Conservation (phyloP, 768 basidiomycete species). For the Vishniacozyma victoriae region DNA sequence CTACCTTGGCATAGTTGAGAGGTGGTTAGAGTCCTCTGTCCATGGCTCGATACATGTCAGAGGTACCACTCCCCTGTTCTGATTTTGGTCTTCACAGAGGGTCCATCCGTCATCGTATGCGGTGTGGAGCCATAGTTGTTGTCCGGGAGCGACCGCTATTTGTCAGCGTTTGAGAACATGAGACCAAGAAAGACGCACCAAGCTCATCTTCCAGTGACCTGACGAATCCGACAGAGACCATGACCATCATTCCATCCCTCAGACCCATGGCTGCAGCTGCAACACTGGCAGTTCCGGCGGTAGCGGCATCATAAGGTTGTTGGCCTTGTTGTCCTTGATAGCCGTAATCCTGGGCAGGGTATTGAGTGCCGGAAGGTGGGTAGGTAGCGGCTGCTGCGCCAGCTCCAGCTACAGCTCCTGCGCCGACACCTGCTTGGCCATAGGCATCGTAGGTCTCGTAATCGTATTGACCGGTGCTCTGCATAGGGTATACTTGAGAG, state of each 20-base stretch:
- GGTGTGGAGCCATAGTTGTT: constrained; percentile 42
- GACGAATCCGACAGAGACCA: constrained; percentile 42
- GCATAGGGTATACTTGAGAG: constrained; percentile 34
- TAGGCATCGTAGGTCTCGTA: constrained; percentile 1
- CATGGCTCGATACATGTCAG: constrained; percentile 39
- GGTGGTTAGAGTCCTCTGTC: constrained; percentile 3
- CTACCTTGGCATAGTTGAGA: too few relatives aligned
- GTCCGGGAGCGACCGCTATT: constrained; percentile 36
- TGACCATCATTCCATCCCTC: constrained; percentile 36
- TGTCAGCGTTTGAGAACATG: not conserved
- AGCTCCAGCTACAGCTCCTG: constrained; percentile 1
- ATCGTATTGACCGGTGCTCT: constrained; percentile 7
- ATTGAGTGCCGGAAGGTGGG: not conserved
- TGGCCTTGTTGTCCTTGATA: not conserved
- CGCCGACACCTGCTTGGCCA: not conserved
- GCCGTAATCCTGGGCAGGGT: not conserved
- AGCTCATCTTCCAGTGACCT: constrained; percentile 44
- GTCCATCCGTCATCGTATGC: constrained; percentile 47
- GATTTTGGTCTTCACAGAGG: constrained; percentile 39
- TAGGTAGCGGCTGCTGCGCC: not conserved
- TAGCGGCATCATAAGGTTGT: not conserved
- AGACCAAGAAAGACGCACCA: constrained; percentile 23
- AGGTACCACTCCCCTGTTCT: constrained; percentile 41
- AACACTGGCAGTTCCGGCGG: not conserved
- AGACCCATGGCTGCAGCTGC: constrained; percentile 9